Base-by-base conservation (phyloP, 2,329 filamentous ascomycete species). In the Pyrenophora graminea region DNA sequence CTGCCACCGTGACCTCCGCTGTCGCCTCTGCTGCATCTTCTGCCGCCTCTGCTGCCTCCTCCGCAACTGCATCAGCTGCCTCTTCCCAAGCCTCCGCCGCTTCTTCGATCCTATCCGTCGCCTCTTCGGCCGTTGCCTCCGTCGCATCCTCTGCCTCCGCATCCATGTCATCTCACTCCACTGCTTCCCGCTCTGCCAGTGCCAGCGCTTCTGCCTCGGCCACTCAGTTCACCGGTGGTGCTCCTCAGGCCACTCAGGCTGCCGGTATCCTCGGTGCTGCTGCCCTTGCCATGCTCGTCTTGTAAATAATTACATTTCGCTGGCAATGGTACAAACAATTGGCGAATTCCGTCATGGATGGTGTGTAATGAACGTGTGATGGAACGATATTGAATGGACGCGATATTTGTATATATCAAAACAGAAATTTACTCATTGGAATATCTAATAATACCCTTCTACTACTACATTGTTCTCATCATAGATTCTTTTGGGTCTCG, bases 201-300 rank as follows among this genome's bases (percentile, higher is more conserved):
- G 41, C 50, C 18, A 39, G 47, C 8, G 21, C 34, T 19, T 46
- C 36, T 4, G 48, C 56, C 9, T 44, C 60, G 13, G 51, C 63
- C 12, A 62, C 18, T 8, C 33, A 67, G 53, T 74, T 71, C 63
- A 66, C 70, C 27, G 70, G 70, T 57, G 71, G 57, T 48, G 71
- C 70, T 43, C 55, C 68, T 15, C 65, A 63, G 43, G 60, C 64
- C 17, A 71, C 67, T 38, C 64, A 70, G 49, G 70, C 68, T 41
- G 67, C 59, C 27, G 70, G 68, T 49, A 48, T 72, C 30, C 43
- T 72, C 37, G 70, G 68, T 54, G 69, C 68, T 48, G 70, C 69
- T 41, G 69, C 67, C 25, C 45, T 72, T 48, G 70, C 69, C 48
- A 54, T 72, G 56, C 52, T 72, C 36, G 70, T 65, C 49, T 66